Evolutionary conservation across 768 basidiomycete species (phyloP), one percentile per base, ranked within the genome.

Genomic region (Boletus sensibilis): DNA sequence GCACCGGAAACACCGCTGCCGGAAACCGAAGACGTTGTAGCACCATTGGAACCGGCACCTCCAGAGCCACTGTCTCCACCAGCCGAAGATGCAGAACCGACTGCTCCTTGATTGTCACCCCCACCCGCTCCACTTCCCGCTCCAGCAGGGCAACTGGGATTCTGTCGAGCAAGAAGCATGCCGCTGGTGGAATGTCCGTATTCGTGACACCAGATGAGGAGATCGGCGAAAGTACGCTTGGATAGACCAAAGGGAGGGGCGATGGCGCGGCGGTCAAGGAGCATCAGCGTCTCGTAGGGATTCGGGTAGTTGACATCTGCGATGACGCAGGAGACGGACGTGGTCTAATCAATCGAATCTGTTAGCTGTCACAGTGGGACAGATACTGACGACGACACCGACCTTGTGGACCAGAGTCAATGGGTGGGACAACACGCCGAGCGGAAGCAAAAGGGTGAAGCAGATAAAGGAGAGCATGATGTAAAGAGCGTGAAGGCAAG

Each of bases 161-260:
- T 55, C 33, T 69, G 68, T 34, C 68, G 68, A 55, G 68, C 53
- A n/a, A 63, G 65, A 16, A 72, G 63, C 2, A 34, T 23, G 27
- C 62, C 49, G 12, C 50, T 18, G 13, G 47, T 51, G 3, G 63
- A 47, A 21, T 59, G 61, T 0, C 53, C 53, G 20, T 58, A 20
- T 37, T 70, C 51, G 31, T 65, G 61, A 20, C 70, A 69, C 68
- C 70, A 72, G 23, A 60, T 9, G 52, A 70, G 70, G 44, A 69
- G 68, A 33, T 70, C 68, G 29, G 50, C 50, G 23, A 70, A 70
- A 0, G 59, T 57, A 2, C 52, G 61, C 48, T 55, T 56, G 31
- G 70, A 59, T 13, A 70, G 27, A 14, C 70, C 70, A 4, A 12
- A 38, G 2, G 70, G 68, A 40, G 66, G 68, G 10, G 33, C 14